phyloP scores from a whole-genome alignment of 106 monocot genomes.

The Cymbidium sinense region DNA sequence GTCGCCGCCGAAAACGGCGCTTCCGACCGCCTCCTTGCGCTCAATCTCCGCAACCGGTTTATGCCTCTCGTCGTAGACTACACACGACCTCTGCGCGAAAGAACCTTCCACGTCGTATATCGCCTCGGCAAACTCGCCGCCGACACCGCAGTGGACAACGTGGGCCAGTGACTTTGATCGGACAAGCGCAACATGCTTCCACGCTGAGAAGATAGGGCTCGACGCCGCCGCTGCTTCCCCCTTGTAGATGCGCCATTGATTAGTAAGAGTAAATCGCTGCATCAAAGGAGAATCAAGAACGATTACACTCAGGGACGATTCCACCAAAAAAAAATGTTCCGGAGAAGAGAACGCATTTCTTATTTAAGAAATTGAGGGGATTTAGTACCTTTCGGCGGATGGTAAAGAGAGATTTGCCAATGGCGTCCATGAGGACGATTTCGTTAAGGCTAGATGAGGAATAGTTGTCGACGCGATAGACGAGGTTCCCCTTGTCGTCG shows the following conservation, averaged over 20 bases:
- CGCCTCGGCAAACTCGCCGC: not conserved
- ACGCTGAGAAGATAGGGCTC: constrained; percentile 25
- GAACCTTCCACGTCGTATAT: constrained; percentile 38
- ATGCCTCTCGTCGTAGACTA: constrained; percentile 14
- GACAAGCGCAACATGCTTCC: constrained; percentile 15
- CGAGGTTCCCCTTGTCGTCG: constrained; percentile 34
- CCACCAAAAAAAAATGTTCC: not conserved
- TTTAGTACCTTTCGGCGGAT: constrained; percentile 35
- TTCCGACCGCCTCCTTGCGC: constrained; percentile 21
- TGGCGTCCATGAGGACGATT: constrained; percentile 63
- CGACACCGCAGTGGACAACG: constrained; percentile 7
- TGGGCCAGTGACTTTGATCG: constrained; percentile 18
- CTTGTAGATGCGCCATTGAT: constrained; percentile 46
- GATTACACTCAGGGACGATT: not conserved
- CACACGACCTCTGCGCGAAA: constrained; percentile 28
- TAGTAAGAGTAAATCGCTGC: constrained; percentile 39
- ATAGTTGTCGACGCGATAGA: constrained; percentile 64
- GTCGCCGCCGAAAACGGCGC: constrained; percentile 31
- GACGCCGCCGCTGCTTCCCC: constrained; percentile 26
- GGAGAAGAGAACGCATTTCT: not conserved
- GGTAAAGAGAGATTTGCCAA: constrained; percentile 49
- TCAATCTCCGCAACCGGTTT: constrained; percentile 22
- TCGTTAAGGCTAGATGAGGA: constrained; percentile 14
- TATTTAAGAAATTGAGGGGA: not conserved
- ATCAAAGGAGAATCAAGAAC: not conserved